phyloP scores from a whole-genome alignment of 495 filamentous ascomycete genomes.

The Trichocladium uniseriatum region DNA sequence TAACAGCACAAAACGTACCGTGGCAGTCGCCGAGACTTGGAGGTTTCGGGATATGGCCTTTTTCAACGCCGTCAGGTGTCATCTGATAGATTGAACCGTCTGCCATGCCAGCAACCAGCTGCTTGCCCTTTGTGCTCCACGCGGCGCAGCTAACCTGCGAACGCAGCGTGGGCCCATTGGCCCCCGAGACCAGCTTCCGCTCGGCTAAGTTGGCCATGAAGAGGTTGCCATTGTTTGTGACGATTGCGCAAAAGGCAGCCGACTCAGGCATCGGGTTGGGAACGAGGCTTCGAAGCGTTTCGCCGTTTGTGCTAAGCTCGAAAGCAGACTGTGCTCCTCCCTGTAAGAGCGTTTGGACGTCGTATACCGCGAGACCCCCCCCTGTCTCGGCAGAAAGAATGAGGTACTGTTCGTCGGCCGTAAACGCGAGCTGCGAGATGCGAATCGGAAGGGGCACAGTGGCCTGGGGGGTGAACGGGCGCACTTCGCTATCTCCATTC shows the following conservation, averaged over 20 bases:
- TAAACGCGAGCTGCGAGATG: constrained; percentile 84
- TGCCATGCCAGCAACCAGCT: constrained; percentile 77
- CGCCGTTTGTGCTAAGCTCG: constrained; percentile 67
- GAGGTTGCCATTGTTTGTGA: constrained; percentile 72
- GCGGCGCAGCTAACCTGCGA: constrained; percentile 72
- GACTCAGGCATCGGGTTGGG: constrained; percentile 70
- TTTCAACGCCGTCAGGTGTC: constrained; percentile 65
- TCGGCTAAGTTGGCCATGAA: constrained; percentile 72
- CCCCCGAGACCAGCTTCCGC: constrained; percentile 46
- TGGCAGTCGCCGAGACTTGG: constrained; percentile 60
- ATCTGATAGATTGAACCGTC: constrained; percentile 77
- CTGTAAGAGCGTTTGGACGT: constrained; percentile 54
- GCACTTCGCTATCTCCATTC: constrained; percentile 52
- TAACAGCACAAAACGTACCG: constrained; percentile 40
- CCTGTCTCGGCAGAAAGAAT: constrained; percentile 76
- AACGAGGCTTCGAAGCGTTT: constrained; percentile 60
- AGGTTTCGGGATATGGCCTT: constrained; percentile 70
- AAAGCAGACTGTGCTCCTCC: constrained; percentile 56
- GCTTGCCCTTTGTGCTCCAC: constrained; percentile 91
- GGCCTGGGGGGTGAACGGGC: constrained; percentile 63
- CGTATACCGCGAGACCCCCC: constrained; percentile 74
- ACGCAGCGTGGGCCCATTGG: constrained; percentile 58
- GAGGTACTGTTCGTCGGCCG: constrained; percentile 72
- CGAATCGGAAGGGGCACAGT: constrained; percentile 62
- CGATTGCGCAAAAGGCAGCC: constrained; percentile 60